Conservation (phyloP, 2,329 filamentous ascomycete species). For the Aureobasidium uvarum region DNA sequence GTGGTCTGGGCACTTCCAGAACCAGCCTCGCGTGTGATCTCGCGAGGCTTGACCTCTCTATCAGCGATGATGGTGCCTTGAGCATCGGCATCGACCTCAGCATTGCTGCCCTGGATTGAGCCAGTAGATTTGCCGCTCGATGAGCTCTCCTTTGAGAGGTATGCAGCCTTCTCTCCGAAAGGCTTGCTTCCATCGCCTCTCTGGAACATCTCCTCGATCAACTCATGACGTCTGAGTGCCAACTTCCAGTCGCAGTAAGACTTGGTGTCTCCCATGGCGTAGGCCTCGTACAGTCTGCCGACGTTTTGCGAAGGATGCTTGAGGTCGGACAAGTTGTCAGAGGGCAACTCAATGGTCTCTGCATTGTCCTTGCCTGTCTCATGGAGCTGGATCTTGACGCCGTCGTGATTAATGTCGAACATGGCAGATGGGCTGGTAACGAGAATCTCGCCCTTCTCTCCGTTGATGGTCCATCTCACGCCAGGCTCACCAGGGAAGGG, state of each 20-base stretch:
- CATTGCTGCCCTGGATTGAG: conserved; percentile 38
- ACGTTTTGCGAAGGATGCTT: conserved; percentile 25
- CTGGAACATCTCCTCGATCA: conserved; percentile 25
- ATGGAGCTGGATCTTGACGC: conserved; percentile 14
- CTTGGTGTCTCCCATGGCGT: conserved; percentile 16
- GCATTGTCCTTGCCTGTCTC: neutral
- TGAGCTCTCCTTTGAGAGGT: neutral
- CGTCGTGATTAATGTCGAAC: conserved; percentile 23
- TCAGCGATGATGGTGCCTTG: conserved; percentile 52
- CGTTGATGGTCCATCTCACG: conserved; percentile 53
- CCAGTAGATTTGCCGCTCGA: neutral
- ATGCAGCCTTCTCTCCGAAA: conserved; percentile 15
- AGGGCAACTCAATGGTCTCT: conserved; percentile 9
- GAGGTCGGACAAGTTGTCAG: neutral
- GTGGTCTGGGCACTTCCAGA: neutral
- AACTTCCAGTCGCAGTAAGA: conserved; percentile 24
- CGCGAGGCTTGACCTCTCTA: conserved; percentile 57
- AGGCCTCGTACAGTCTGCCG: conserved; percentile 24
- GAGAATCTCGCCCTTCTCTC: conserved; percentile 42
- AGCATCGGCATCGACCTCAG: conserved; percentile 36
- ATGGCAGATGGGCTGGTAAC: conserved; percentile 3
- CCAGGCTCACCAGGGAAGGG: conserved; percentile 51
- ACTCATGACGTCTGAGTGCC: conserved; percentile 18
- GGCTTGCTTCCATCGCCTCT: conserved; percentile 23
- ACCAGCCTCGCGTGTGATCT: conserved; percentile 49